Conservation (phyloP, 164 flowering plant genomes). For the Euptelea pleiosperma region DNA sequence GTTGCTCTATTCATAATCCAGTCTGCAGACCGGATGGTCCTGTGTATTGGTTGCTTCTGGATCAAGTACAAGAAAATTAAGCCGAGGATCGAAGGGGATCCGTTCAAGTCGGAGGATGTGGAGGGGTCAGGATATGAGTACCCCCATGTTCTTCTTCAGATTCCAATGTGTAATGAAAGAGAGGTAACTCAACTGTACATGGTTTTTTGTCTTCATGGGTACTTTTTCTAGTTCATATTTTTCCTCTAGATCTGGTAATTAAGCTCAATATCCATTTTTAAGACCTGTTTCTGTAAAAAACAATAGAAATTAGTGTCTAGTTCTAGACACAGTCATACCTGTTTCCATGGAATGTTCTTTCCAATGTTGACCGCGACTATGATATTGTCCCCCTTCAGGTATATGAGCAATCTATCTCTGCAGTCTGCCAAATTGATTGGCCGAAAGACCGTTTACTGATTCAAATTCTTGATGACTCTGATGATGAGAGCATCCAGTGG, state of each 20-base stretch:
- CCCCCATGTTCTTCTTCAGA: slow-evolving; percentile 89
- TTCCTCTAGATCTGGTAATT: slow-evolving; percentile 7
- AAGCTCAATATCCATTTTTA: not conserved
- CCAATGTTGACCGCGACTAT: slow-evolving; percentile 13
- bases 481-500: slow-evolving; percentile 57
- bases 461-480: slow-evolving; percentile 79
- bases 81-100: slow-evolving; percentile 47
- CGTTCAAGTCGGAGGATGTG: slow-evolving; percentile 46
- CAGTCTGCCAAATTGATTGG: slow-evolving; percentile 78
- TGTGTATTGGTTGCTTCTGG: slow-evolving; percentile 80
- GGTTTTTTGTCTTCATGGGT: no score
- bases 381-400: slow-evolving; percentile 42
- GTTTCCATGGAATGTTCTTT: not conserved
- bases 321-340: not conserved
- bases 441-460: slow-evolving; percentile 60
- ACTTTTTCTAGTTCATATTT: not conserved
- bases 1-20: slow-evolving; percentile 74
- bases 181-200: slow-evolving; percentile 63
- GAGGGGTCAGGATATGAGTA: slow-evolving; percentile 42
- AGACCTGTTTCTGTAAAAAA: not conserved
- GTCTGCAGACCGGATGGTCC: slow-evolving; percentile 61
- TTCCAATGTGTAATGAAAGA: slow-evolving; percentile 90
- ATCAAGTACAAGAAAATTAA: slow-evolving; percentile 69
- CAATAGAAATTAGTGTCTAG: slow-evolving; percentile 7
- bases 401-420: slow-evolving; percentile 75